Conservation (phyloP, 352 stramenopile species). For the Globisporangium paddicum region DNA sequence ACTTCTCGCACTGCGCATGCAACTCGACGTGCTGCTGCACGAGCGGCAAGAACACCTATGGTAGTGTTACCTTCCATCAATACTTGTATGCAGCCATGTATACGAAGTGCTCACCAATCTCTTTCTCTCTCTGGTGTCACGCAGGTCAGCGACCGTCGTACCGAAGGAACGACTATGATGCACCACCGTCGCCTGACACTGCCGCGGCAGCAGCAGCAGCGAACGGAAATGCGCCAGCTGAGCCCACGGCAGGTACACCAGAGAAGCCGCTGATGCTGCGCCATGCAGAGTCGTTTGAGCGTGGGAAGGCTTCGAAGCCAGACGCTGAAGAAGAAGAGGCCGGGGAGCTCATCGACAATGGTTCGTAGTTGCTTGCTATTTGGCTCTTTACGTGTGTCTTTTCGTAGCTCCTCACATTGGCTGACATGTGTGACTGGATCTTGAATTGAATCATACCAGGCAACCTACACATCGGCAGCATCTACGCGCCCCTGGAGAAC, state of each 20-base stretch:
- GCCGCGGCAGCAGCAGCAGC: conserved; percentile 7
- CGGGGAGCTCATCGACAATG: conserved; percentile 57
- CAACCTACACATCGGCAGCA: conserved; percentile 56
- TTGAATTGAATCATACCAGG: conserved; percentile 18
- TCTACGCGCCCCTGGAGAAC: conserved; percentile 70
- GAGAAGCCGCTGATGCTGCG: conserved; percentile 42
- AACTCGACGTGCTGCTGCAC: conserved; percentile 85
- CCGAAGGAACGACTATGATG: conserved; percentile 77
- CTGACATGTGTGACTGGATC: not conserved
- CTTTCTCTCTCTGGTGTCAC: not conserved
- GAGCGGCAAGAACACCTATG: conserved; percentile 79
- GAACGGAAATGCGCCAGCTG: not conserved
- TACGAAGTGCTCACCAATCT: not conserved
- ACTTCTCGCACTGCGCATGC: conserved; percentile 86
- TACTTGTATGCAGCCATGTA: not conserved
- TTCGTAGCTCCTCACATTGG: not conserved
- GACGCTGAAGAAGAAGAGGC: conserved; percentile 64
- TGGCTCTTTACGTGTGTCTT: too few relatives aligned
- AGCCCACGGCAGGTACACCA: conserved; percentile 19
- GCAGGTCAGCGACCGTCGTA: conserved; percentile 78
- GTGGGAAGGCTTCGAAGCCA: conserved; percentile 31
- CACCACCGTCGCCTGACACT: conserved; percentile 54
- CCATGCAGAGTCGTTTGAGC: conserved; percentile 41
- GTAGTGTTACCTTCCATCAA: conserved; percentile 20
- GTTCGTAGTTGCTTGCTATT: too few relatives aligned